These are phyloP conservation scores for Stephania japonica DNA, from an alignment of 164 flowering plant species.

Conservation along the genomic window DNA sequence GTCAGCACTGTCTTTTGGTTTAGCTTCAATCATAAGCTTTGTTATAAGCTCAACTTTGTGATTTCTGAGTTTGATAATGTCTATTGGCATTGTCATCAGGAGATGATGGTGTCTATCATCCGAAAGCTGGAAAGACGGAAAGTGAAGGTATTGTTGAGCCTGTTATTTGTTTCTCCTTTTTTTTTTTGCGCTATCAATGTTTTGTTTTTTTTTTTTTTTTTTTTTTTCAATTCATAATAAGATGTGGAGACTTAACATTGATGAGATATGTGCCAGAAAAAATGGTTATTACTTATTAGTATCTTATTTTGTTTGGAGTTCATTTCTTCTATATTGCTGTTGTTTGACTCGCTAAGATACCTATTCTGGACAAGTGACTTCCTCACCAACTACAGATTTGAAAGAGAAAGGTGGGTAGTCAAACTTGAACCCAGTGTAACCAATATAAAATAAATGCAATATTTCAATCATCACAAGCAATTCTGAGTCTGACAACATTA, in stretches of 20 bases:
- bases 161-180: not conserved
- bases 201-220: not conserved
- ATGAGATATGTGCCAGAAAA: constrained; percentile 1
- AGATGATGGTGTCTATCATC: constrained; percentile 2
- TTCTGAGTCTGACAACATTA: not conserved
- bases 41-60: not conserved
- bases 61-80: not conserved
- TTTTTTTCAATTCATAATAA: not conserved
- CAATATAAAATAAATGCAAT: not conserved
- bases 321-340: not conserved
- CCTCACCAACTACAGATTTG: not conserved
- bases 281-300: constrained; percentile 7
- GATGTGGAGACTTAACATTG: not conserved
- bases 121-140: constrained; percentile 7
- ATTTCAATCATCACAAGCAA: not conserved
- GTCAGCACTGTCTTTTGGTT: not conserved
- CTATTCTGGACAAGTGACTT: not conserved
- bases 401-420: not conserved
- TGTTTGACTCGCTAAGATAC: not conserved
- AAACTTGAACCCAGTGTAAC: not conserved
- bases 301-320: not conserved
- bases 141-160: not conserved
- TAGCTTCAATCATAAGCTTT: not conserved
- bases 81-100: constrained; percentile 9
- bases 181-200: not conserved